Percentiles rank a stretch among this genome's conserved stretches.
These are phyloP conservation scores for Diaporthe citri DNA, from an alignment of 2,329 filamentous ascomycete genomes.

Conservation along the genomic window DNA sequence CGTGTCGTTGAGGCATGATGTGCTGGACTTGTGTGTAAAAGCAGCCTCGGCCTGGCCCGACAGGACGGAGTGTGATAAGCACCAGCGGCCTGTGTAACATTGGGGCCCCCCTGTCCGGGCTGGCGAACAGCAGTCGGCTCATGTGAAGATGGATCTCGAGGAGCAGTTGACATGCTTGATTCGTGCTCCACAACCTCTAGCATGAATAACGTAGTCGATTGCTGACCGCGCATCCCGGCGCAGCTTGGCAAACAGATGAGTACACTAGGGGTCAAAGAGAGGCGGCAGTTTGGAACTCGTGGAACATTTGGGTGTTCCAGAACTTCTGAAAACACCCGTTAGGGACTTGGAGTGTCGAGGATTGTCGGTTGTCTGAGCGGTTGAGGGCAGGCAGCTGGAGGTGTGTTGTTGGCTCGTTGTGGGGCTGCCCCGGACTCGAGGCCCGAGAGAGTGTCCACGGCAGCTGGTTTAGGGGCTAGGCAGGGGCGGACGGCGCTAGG, in stretches of 20 bases:
- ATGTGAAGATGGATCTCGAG: conserved; percentile 3
- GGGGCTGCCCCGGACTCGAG: conserved; percentile 15
- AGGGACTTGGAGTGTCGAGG: background rate
- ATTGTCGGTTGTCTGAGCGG: background rate
- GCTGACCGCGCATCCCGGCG: background rate
- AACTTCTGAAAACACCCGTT: background rate
- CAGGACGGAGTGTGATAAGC: background rate
- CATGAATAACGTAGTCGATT: background rate
- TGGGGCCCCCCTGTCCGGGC: conserved; percentile 11
- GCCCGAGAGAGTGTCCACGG: background rate
- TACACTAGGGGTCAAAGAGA: background rate
- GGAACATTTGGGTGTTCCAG: conserved; percentile 18
- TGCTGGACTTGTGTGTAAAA: background rate
- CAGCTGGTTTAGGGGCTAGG: background rate
- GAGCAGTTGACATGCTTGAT: conserved; percentile 16
- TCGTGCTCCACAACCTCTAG: background rate
- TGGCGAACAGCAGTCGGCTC: background rate
- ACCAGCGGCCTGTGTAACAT: background rate
- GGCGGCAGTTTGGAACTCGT: background rate
- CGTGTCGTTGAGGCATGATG: background rate
- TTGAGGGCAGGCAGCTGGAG: background rate
- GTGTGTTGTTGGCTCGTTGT: background rate
- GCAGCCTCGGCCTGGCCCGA: conserved; percentile 24
- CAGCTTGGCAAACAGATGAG: background rate
- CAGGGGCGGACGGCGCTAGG: conserved; percentile 18